phyloP scores from a whole-genome alignment of 257 asterid species.

The Nicotiana benthamiana region DNA sequence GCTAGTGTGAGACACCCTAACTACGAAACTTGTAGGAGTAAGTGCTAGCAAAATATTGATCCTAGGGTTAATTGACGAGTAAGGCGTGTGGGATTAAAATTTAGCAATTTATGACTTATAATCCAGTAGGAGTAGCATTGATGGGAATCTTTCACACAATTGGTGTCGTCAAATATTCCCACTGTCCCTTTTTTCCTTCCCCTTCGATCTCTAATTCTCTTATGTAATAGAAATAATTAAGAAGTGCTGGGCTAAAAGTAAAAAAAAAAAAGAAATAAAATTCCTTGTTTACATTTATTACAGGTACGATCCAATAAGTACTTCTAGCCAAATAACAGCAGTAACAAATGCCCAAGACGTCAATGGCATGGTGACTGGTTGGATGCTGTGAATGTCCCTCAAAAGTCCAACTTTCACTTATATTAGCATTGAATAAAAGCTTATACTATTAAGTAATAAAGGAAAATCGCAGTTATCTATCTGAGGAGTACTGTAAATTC shows the following conservation, averaged over 20 bases:
- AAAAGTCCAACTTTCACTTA: neutral
- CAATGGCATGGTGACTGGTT: conserved; percentile 66
- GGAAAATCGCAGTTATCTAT: neutral
- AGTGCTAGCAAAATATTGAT: neutral
- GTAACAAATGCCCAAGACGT: conserved; percentile 50
- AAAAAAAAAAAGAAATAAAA: no score
- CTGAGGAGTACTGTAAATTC: neutral
- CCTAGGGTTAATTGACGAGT: neutral
- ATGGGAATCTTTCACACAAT: no score
- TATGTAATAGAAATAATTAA: no score
- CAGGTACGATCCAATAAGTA: conserved; percentile 56
- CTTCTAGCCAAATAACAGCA: conserved; percentile 68
- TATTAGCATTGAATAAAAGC: neutral
- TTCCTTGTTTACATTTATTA: neutral
- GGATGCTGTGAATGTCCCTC: conserved; percentile 61
- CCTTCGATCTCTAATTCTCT: neutral
- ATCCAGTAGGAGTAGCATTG: no score
- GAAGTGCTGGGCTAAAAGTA: no score
- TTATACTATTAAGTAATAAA: neutral
- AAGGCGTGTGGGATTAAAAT: no score
- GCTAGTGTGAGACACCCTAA: neutral
- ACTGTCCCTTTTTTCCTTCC: neutral
- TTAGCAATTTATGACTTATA: no score
- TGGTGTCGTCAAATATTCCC: no score
- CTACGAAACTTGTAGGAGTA: neutral